A percentile compares a stretch with the other conserved stretches of the same genome.
Evolutionary conservation across 352 stramenopile genomes (phyloP).

Genomic region (Thraustochytrium sp.): DNA sequence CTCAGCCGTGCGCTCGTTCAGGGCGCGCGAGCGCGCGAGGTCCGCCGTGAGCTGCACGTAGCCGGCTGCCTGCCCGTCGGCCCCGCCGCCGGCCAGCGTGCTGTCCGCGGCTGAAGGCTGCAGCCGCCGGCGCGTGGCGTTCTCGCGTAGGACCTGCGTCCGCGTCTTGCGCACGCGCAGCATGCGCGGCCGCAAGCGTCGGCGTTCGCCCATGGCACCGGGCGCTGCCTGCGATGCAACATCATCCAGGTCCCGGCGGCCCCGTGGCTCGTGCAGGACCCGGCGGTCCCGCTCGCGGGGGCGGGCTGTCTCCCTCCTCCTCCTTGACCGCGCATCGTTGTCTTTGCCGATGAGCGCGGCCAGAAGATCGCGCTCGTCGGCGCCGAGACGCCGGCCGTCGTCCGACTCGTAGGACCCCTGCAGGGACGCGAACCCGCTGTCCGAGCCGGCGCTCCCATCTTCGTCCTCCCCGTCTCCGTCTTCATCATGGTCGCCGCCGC

Average conservation of each 20-base stretch:
- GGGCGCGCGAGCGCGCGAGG: background rate
- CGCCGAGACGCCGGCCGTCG: background rate
- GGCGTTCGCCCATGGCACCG: background rate
- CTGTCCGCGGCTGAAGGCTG: background rate
- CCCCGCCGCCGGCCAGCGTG: background rate
- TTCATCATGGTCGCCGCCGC: background rate
- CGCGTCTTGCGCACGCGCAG: constrained; percentile 10
- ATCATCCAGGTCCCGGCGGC: too few species aligned
- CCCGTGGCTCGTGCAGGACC: too few species aligned
- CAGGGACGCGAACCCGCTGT: background rate
- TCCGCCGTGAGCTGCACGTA: background rate
- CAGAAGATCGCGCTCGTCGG: background rate
- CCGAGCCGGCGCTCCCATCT: background rate
- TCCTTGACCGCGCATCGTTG: background rate
- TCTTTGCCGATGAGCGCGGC: background rate
- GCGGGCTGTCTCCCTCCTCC: too few species aligned
- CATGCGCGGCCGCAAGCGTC: background rate
- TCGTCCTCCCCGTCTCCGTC: background rate
- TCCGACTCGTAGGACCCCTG: too few species aligned
- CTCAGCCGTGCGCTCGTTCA: background rate
- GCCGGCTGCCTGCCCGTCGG: background rate
- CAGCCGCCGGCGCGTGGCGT: background rate
- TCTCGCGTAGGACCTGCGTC: background rate
- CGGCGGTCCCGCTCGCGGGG: too few species aligned
- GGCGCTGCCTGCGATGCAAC: background rate